Evolutionary conservation across 2,329 filamentous ascomycete genomes (phyloP).

Genomic region (Parasarocladium wereldwijsianum): DNA sequence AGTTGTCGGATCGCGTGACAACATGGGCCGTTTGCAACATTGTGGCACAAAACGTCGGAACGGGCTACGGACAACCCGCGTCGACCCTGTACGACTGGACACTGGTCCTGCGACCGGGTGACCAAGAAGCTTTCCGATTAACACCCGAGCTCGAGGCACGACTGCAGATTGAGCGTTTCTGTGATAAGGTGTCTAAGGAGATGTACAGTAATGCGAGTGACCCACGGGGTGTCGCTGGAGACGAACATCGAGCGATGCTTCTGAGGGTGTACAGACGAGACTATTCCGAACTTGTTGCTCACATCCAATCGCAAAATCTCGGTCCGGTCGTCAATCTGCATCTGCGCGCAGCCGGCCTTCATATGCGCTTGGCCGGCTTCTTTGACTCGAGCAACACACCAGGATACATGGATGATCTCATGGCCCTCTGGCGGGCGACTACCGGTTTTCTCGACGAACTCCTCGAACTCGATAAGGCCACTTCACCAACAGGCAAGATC

Average conservation of each 20-base stretch:
- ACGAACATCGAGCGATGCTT: constrained; percentile 51
- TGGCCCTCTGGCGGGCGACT: constrained; percentile 60
- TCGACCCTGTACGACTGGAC: constrained; percentile 68
- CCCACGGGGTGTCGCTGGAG: constrained; percentile 51
- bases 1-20: constrained; percentile 61
- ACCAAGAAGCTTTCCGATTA: constrained; percentile 43
- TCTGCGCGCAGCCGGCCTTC: constrained; percentile 57
- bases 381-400: constrained; percentile 63
- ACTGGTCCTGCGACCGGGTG: constrained; percentile 43
- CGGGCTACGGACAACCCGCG: constrained; percentile 69
- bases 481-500: constrained; percentile 34
- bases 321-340: constrained; percentile 49
- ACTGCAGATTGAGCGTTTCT: constrained; percentile 59
- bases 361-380: constrained; percentile 65
- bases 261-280: constrained; percentile 53
- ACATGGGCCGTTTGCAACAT: constrained; percentile 82
- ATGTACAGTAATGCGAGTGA: constrained; percentile 69
- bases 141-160: constrained; percentile 50
- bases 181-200: constrained; percentile 63
- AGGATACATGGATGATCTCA: constrained; percentile 59
- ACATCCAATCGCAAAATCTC: constrained; percentile 42
- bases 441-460: constrained; percentile 55
- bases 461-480: constrained; percentile 35
- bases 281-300: constrained; percentile 46
- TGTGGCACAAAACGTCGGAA: constrained; percentile 68